Percentiles rank a stretch among this genome's conserved stretches.
Evolutionary conservation across 805 yeast genomes (phyloP).

Genomic region (Yamadazyma sp.): DNA sequence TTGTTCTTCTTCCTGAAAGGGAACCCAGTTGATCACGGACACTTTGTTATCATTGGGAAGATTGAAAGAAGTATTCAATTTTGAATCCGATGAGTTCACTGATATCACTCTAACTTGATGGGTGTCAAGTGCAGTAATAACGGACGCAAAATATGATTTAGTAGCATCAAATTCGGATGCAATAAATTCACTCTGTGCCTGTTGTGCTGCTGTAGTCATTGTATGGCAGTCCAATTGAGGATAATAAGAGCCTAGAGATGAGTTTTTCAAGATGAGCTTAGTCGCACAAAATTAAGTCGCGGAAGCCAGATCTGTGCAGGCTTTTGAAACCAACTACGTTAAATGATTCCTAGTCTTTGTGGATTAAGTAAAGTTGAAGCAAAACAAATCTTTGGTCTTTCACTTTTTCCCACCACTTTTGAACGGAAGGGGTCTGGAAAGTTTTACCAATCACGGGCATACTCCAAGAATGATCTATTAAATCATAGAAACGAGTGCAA

Average conservation of each 20-base stretch:
- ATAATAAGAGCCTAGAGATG: conserved; percentile 6
- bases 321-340: not conserved
- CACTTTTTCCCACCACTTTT: no score
- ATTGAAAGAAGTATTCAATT: conserved; percentile 48
- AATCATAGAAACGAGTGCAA: no score
- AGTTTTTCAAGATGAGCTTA: conserved; percentile 16
- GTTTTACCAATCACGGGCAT: no score
- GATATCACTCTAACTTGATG: conserved; percentile 69
- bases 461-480: no score
- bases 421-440: no score
- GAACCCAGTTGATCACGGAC: conserved; percentile 56
- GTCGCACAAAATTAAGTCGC: conserved; percentile 7
- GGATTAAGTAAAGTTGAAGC: no score
- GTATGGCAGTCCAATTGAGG: no score
- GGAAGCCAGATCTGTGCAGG: conserved; percentile 7
- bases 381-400: no score
- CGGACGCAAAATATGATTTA: conserved; percentile 64
- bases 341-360: no score
- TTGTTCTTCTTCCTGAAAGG: conserved; percentile 37
- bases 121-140: conserved; percentile 64
- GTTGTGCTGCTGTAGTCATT: conserved; percentile 11
- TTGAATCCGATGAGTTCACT: conserved; percentile 39
- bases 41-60: conserved; percentile 52
- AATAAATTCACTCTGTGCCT: conserved; percentile 27
- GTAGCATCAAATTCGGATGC: conserved; percentile 59